Base-by-base conservation (phyloP, 768 basidiomycete genomes). In the Lentinus brumalis region DNA sequence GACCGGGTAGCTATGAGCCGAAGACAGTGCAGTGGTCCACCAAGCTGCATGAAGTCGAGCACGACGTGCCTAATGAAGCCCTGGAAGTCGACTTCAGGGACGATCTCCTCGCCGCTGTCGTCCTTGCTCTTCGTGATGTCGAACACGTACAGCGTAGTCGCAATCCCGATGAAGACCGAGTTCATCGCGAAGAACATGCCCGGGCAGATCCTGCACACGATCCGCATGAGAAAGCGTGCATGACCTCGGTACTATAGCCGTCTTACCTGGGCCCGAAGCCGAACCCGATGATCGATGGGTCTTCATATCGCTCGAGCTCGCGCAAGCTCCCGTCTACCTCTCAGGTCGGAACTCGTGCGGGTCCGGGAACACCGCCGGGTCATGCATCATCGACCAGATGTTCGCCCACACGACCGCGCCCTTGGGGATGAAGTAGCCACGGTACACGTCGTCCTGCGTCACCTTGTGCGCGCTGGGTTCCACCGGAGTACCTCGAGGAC, bases 301-400 rank as follows among this genome's bases (percentile, higher is more conserved):
- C 68, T 39, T 69, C 68, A 18, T 54, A n/a, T 5, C 64, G 64
- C 16, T 60, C 52, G 26, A 68, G 59, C 31, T 46, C 46, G 5
- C 60, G 50, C 21, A 66, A 50, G 6, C 7, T 31, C 14, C 63
- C 66, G 7, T 59, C 26, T 64, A 74, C 9, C 74, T 61, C 26
- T 74, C 74, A 5, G 74, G 74, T 3, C 59, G 50, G 61, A 75
- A 74, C 38, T 54, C 40, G 1, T 40, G 47, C 1, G 72, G 72
- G 39, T 71, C 59, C 8, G 65, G 65, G 57, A 69, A 75, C 7
- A 66, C 55, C 12, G 52, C 57, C 10, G 68, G 68, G 32, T 74
- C 70, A 49, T 69, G 70, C 8, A 71, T 57, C 62, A 75, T 70
- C 4, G 65, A 63, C 74, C 73, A 73, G 9, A 73, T 69, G 52